These are phyloP conservation scores for Gloeophyllum trabeum DNA, from an alignment of 768 basidiomycete species.

Conservation along the genomic window DNA sequence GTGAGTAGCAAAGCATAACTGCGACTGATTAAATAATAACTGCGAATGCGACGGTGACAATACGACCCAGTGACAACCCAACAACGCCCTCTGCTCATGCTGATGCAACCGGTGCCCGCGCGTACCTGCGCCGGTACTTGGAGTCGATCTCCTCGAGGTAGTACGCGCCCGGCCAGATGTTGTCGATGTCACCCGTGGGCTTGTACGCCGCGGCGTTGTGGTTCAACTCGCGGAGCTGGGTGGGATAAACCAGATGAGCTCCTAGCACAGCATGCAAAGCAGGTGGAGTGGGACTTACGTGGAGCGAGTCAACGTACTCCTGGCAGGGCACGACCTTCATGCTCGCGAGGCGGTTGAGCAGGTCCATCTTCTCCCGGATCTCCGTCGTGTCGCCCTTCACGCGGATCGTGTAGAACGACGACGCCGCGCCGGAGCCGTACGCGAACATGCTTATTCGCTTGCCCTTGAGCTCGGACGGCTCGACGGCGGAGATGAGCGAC, in stretches of 20 bases:
- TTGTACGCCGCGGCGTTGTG: slow-evolving; percentile 83
- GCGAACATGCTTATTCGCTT: slow-evolving; percentile 92
- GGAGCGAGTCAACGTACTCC: slow-evolving; percentile 80
- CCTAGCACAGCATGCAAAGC: background rate
- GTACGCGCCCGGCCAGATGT: slow-evolving; percentile 91
- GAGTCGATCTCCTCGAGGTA: slow-evolving; percentile 87
- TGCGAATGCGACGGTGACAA: no score
- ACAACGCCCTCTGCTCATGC: no score
- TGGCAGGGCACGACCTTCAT: slow-evolving; percentile 91
- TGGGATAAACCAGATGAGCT: slow-evolving; percentile 4
- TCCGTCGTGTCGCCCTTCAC: slow-evolving; percentile 82
- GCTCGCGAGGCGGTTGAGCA: slow-evolving; percentile 60
- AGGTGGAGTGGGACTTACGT: slow-evolving; percentile 20
- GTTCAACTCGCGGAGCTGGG: slow-evolving; percentile 89
- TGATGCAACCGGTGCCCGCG: background rate
- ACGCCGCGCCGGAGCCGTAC: slow-evolving; percentile 95
- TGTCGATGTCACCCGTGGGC: slow-evolving; percentile 77
- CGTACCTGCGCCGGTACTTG: slow-evolving; percentile 88
- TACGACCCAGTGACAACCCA: no score
- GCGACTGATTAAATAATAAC: no score
- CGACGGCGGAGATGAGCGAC: slow-evolving; percentile 66
- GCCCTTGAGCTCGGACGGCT: slow-evolving; percentile 56
- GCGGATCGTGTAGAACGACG: slow-evolving; percentile 81
- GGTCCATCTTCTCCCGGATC: slow-evolving; percentile 74
- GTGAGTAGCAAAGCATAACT: no score